A percentile compares a stretch with the other conserved stretches of the same genome.
Conservation (phyloP, 2,329 filamentous ascomycete species). For the Ophiostoma populinum region DNA sequence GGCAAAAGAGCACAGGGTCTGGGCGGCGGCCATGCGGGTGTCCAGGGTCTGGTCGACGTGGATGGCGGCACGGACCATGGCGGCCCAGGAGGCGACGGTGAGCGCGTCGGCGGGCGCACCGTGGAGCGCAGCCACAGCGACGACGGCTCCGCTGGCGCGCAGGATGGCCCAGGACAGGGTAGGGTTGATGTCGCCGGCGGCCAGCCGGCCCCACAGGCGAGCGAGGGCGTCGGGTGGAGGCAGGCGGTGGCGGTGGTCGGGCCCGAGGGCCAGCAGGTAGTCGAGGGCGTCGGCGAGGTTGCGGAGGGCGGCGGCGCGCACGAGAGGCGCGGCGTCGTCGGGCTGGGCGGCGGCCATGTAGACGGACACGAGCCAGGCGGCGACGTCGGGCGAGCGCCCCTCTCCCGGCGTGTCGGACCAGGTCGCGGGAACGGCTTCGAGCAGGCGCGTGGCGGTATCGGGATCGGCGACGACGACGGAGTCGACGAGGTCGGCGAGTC, state of each 20-base stretch:
- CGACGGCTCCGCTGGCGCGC: constrained; percentile 28
- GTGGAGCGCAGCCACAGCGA: constrained; percentile 21
- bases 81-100: constrained; percentile 25
- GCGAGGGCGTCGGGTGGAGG: constrained; percentile 29
- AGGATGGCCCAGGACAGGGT: constrained; percentile 32
- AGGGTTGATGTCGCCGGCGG: constrained; percentile 24
- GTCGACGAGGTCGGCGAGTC: constrained; percentile 18
- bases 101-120: background rate
- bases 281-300: constrained; percentile 31
- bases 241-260: constrained; percentile 21
- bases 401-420: constrained; percentile 11
- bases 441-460: constrained; percentile 23
- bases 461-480: constrained; percentile 21
- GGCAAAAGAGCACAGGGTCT: constrained; percentile 36
- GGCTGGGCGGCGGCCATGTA: constrained; percentile 25
- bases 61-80: constrained; percentile 30
- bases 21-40: constrained; percentile 41
- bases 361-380: constrained; percentile 21
- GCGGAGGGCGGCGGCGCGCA: constrained; percentile 28
- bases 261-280: constrained; percentile 13
- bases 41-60: constrained; percentile 43
- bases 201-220: constrained; percentile 19
- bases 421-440: constrained; percentile 21
- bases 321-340: constrained; percentile 23
- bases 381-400: constrained; percentile 12